These are phyloP conservation scores for Aspergillus bertholletiae DNA, from an alignment of 495 filamentous ascomycete species.

Conservation along the genomic window DNA sequence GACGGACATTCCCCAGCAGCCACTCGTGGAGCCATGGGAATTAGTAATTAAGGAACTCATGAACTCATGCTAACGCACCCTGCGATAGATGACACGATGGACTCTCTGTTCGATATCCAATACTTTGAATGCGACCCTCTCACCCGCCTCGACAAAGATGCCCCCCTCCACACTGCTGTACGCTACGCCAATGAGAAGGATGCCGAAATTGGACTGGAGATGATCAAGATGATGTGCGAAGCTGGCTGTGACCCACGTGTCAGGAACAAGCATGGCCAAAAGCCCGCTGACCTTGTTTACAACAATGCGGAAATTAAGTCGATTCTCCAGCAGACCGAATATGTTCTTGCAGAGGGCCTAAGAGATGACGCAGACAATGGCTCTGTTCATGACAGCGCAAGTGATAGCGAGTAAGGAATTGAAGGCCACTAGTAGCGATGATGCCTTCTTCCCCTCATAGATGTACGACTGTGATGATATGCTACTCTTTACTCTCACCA, in stretches of 20 bases:
- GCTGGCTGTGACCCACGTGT: constrained; percentile 75
- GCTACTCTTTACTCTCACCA: constrained; percentile 1
- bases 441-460: constrained; percentile 6
- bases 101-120: constrained; percentile 88
- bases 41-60: background rate
- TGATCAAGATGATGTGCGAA: constrained; percentile 89
- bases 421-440: background rate
- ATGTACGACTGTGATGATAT: constrained; percentile 20
- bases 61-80: background rate
- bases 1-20: background rate
- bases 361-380: constrained; percentile 28
- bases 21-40: background rate
- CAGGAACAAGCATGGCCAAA: constrained; percentile 45
- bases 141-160: constrained; percentile 78
- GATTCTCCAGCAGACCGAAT: constrained; percentile 75
- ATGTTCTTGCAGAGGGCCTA: constrained; percentile 48
- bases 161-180: constrained; percentile 84
- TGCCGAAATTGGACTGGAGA: constrained; percentile 57
- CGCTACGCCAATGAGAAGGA: constrained; percentile 74
- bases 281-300: constrained; percentile 38
- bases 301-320: constrained; percentile 64
- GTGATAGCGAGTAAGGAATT: constrained; percentile 38
- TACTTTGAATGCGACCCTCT: constrained; percentile 91
- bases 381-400: constrained; percentile 33
- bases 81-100: constrained; percentile 76